Evolutionary conservation across 2,329 filamentous ascomycete species (phyloP), one percentile per base, ranked within the genome.

Genomic region (Aspergillus uvarum): DNA sequence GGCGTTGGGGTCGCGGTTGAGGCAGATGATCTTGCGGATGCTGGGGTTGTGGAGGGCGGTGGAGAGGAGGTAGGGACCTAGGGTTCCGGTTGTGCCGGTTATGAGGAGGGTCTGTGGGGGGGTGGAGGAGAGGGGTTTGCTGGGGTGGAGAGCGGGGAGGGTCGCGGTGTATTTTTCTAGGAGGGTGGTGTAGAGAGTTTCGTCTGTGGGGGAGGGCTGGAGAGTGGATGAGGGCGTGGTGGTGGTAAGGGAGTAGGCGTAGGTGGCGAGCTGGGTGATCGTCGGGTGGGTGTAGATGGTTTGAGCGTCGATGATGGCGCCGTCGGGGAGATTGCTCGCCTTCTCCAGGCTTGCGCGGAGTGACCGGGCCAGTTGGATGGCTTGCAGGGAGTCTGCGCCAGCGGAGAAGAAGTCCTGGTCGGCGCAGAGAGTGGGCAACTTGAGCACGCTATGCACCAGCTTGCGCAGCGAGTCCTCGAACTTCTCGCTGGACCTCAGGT

Each of bases 331-430:
- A 8, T 4, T 4, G 11, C 5, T 14, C 5, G 31, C n/a, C 8
- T 56, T 47, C 5, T 48, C 50, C 8, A 57, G 11, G 16, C 52
- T 52, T n/a, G 26, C 47, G 2, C 42, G 51, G 1, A 61, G 48
- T 19, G 32, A 22, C 4, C 48, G 47, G 2, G 47, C 52, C 2
- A 61, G 24, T 38, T 59, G 59, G 21, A 61, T 42, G 7, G 48
- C 55, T 38, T 58, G 56, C 35, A 61, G 42, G 10, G 59, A 61
- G 19, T 61, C 59, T 14, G 58, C 44, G 16, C 59, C 59, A 1
- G 56, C 55, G 2, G 51, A 11, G 14, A 52, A 61, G 10, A 61
- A 48, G 31, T 61, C 56, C 4, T 61, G 51, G 3, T 54, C 21
- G n/a, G 42, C 14, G 16, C n/a, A 8, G 22, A 61, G 26, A 1